phyloP scores from a whole-genome alignment of 2,329 filamentous ascomycete species.

The Trichothecium sympodiale region DNA sequence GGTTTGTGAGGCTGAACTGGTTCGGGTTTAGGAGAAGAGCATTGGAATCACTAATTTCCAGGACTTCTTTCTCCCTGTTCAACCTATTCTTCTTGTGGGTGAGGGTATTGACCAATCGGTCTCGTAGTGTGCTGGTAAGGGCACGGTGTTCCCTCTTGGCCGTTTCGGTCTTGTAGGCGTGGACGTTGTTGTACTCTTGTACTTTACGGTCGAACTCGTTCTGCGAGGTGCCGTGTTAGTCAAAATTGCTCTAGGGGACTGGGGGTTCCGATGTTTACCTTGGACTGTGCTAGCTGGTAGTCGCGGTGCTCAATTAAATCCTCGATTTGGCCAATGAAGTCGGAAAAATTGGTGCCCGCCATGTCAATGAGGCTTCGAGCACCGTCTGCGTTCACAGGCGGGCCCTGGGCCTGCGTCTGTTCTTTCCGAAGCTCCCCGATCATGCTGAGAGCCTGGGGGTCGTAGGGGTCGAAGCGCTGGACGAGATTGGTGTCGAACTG shows the following conservation, averaged over 20 bases:
- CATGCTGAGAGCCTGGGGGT: constrained; percentile 59
- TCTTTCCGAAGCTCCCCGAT: constrained; percentile 52
- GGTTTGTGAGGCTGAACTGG: constrained; percentile 56
- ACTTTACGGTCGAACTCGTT: constrained; percentile 53
- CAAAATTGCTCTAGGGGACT: no score
- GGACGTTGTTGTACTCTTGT: constrained; percentile 46
- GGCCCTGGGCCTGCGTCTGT: constrained; percentile 34
- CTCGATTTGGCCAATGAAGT: constrained; percentile 80
- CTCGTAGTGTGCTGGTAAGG: constrained; percentile 49
- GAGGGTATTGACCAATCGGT: constrained; percentile 56
- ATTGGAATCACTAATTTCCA: constrained; percentile 56
- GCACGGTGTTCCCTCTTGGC: constrained; percentile 50
- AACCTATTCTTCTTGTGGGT: constrained; percentile 54
- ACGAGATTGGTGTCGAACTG: constrained; percentile 84
- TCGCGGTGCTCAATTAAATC: constrained; percentile 82
- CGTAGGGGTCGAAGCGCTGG: constrained; percentile 74
- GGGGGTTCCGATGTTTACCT: constrained; percentile 52
- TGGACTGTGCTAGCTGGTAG: constrained; percentile 67
- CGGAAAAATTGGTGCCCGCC: constrained; percentile 74
- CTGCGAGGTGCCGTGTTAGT: constrained; percentile 22
- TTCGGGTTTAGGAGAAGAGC: constrained; percentile 56
- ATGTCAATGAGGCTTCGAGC: constrained; percentile 53
- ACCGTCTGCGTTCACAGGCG: constrained; percentile 25
- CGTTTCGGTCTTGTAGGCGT: constrained; percentile 50
- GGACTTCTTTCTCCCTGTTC: constrained; percentile 54